Evolutionary conservation across 2,329 filamentous ascomycete species (phyloP), one percentile per base, ranked within the genome.

Genomic region (Elsinoe ampelina): DNA sequence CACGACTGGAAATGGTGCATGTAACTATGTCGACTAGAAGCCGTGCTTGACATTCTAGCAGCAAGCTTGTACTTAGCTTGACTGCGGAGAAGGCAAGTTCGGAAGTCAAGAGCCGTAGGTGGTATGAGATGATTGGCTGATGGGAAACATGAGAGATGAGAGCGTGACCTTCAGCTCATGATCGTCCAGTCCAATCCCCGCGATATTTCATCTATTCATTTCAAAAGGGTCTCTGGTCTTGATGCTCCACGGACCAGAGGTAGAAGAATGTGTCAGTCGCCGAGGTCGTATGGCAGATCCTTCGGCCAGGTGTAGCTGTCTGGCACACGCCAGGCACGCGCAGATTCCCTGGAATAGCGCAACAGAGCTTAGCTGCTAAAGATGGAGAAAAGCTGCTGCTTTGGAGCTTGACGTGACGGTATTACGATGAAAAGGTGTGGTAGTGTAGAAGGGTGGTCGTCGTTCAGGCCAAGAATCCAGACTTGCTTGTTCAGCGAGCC

Each of bases 401-500:
- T 7, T 30, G 4, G 7, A 30, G 26, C 26, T 30, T 8, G 26
- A 30, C 26, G 26, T 30, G 26, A 30, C 26, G 26, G 4, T 30
- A 7, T 7, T 2, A 19, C 15, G 15, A 42, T 10, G 8, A 20
- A 19, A 11, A 17, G 15, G 15, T 42, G 10, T 4, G 4, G 8
- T 12, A 4, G 10, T 6, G 15, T 3, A 22, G n/a, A 11, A 45
- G 20, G 30, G 19, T 45, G 41, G 15, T 26, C 19, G 41, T 26
- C 13, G 48, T 52, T 34, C n/a, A 22, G 34, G 48, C 48, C 48
- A 52, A 52, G 48, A 52, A 30, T 30, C 26, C 26, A 30, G 26
- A 30, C 26, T 36, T 52, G 48, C 48, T 52, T 52, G 48, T 52
- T 34, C 17, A 13, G 48, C 17, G 19, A 52, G 48, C 48, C 48